Evolutionary conservation across 768 basidiomycete species (phyloP).

Genomic region (Calocybe indica): DNA sequence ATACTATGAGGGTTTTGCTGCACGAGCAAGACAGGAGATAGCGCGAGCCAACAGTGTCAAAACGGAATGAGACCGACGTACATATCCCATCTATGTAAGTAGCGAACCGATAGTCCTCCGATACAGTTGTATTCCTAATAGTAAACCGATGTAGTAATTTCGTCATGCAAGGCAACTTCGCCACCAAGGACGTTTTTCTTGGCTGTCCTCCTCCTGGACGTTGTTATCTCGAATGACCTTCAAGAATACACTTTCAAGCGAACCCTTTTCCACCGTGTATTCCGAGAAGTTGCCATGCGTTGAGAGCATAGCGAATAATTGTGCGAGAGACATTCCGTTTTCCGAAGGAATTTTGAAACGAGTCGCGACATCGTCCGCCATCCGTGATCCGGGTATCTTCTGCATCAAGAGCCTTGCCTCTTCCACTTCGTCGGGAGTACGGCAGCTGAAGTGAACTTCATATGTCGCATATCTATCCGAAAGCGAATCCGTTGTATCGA

Average conservation of each 20-base stretch:
- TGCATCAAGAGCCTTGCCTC: slow-evolving; percentile 58
- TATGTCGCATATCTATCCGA: slow-evolving; percentile 66
- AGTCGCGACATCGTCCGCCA: slow-evolving; percentile 70
- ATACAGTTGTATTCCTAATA: neutral
- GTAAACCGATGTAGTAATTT: neutral
- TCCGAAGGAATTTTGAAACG: slow-evolving; percentile 68
- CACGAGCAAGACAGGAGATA: slow-evolving; percentile 17
- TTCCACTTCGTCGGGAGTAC: slow-evolving; percentile 51
- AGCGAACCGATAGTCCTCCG: neutral
- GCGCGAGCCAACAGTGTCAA: neutral
- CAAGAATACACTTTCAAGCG: slow-evolving; percentile 67
- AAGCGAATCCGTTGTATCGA: slow-evolving; percentile 60
- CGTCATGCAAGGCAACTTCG: slow-evolving; percentile 7
- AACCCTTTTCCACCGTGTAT: slow-evolving; percentile 66
- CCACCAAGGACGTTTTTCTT: slow-evolving; percentile 12
- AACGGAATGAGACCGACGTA: slow-evolving; percentile 1
- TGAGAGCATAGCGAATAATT: slow-evolving; percentile 52
- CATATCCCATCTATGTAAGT: neutral
- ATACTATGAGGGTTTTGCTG: slow-evolving; percentile 19
- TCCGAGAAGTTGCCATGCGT: slow-evolving; percentile 50
- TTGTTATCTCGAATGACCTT: slow-evolving; percentile 63
- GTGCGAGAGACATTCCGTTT: slow-evolving; percentile 44
- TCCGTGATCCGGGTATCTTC: slow-evolving; percentile 53
- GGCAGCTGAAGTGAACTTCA: slow-evolving; percentile 71
- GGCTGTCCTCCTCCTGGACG: slow-evolving; percentile 39